A percentile compares a stretch with the other conserved stretches of the same genome.
Evolutionary conservation across 1,284 basidiomycete genomes (phyloP).

Genomic region (Pisolithus thermaeus): DNA sequence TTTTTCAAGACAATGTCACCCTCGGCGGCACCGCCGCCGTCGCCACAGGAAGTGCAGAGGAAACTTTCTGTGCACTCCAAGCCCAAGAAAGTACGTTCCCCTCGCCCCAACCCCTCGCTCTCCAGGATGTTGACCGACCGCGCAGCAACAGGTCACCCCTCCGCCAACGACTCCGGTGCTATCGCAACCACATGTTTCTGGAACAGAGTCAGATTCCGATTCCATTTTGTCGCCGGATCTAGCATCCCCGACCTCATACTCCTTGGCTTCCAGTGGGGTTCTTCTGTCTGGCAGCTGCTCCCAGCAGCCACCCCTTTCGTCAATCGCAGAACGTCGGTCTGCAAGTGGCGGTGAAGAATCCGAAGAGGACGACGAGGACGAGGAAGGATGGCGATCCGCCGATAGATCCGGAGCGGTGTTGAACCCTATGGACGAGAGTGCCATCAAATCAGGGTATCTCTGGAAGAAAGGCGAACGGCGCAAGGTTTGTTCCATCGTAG

Average conservation of each 20-base stretch:
- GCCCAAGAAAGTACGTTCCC: conserved; percentile 38
- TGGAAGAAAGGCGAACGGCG: conserved; percentile 95
- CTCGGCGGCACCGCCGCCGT: conserved; percentile 63
- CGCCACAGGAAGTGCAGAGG: conserved; percentile 79
- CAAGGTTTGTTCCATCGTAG: conserved; percentile 61
- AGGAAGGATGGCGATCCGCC: conserved; percentile 53
- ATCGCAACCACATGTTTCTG: conserved; percentile 49
- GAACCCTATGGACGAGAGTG: conserved; percentile 56
- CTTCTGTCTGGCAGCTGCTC: conserved; percentile 31
- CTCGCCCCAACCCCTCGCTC: background rate
- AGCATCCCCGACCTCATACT: conserved; percentile 32
- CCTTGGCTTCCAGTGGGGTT: conserved; percentile 21
- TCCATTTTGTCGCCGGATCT: conserved; percentile 57
- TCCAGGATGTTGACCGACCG: conserved; percentile 10
- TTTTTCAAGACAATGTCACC: conserved; percentile 31
- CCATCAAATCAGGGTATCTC: conserved; percentile 88
- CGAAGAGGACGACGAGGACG: conserved; percentile 67
- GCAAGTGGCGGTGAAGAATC: conserved; percentile 61
- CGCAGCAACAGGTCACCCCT: conserved; percentile 25
- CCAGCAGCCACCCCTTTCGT: conserved; percentile 55
- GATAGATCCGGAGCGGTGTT: conserved; percentile 31
- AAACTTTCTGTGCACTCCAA: conserved; percentile 78
- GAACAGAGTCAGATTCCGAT: conserved; percentile 85
- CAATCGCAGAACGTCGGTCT: conserved; percentile 69
- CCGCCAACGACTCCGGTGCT: conserved; percentile 6